Conservation (phyloP, 352 stramenopile species). For the Albugo candida region DNA sequence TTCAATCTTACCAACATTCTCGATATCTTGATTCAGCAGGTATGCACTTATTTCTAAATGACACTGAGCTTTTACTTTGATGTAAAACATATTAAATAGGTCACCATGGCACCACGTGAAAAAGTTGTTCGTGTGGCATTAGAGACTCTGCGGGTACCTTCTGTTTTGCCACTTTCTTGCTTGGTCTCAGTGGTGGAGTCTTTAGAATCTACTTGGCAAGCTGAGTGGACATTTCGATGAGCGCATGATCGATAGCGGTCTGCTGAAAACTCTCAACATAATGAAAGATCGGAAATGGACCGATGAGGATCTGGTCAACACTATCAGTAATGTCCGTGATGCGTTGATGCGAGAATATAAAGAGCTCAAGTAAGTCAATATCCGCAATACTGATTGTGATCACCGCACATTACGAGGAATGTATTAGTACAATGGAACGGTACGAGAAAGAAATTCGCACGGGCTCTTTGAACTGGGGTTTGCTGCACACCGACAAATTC, state of each 20-base stretch:
- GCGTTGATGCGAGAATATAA: conserved; percentile 77
- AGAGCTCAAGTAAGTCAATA: conserved; percentile 52
- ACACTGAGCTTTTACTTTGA: background rate
- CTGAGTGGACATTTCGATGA: conserved; percentile 70
- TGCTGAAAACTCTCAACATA: conserved; percentile 89
- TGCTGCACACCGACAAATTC: conserved; percentile 95
- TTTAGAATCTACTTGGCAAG: conserved; percentile 62
- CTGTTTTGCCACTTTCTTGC: background rate
- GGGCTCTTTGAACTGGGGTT: conserved; percentile 88
- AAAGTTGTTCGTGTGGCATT: conserved; percentile 94
- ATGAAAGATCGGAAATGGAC: conserved; percentile 88
- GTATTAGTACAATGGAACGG: conserved; percentile 84
- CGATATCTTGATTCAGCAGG: conserved; percentile 54
- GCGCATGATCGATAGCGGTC: conserved; percentile 91
- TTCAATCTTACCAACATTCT: conserved; percentile 46
- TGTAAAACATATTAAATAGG: conserved; percentile 8
- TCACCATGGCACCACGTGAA: conserved; percentile 86
- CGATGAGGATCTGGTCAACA: conserved; percentile 87
- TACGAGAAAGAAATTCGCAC: conserved; percentile 93
- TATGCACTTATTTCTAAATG: conserved; percentile 3
- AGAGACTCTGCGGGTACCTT: conserved; percentile 69
- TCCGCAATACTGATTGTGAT: background rate
- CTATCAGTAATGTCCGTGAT: conserved; percentile 53
- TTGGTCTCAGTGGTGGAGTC: background rate
- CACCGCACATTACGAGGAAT: background rate